phyloP scores from a whole-genome alignment of 2,329 filamentous ascomycete genomes.

The Verticillium albo-atrum region DNA sequence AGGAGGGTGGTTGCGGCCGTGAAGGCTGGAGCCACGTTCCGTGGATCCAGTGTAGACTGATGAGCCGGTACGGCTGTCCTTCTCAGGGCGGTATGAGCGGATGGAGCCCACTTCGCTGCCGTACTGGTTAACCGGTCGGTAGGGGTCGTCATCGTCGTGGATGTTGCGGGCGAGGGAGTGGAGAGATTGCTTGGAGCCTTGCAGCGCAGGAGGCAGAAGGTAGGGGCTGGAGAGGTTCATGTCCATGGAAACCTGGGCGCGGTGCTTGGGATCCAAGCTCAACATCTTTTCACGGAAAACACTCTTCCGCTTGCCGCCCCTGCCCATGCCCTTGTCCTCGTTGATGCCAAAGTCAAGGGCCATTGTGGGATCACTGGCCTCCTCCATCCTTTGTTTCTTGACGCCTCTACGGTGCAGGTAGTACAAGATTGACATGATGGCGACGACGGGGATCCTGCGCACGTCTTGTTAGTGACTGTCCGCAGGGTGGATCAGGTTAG shows the following conservation, averaged over 20 bases:
- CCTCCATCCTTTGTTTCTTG: conserved; percentile 68
- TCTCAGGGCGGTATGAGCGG: conserved; percentile 41
- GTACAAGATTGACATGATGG: conserved; percentile 62
- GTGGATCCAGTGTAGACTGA: conserved; percentile 41
- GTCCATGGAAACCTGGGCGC: conserved; percentile 62
- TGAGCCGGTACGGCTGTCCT: conserved; percentile 27
- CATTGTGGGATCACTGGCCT: conserved; percentile 80
- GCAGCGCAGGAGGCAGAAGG: conserved; percentile 78
- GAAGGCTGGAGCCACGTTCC: conserved; percentile 24
- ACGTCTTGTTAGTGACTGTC: conserved; percentile 12
- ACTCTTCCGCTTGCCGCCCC: conserved; percentile 40
- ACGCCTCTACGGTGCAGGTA: conserved; percentile 77
- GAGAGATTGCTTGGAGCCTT: conserved; percentile 79
- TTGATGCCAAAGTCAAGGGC: conserved; percentile 89
- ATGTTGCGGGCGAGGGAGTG: conserved; percentile 78
- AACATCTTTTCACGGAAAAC: conserved; percentile 46
- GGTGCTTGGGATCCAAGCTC: conserved; percentile 26
- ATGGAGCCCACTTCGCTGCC: conserved; percentile 52
- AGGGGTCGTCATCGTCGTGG: conserved; percentile 76
- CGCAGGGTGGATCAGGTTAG: not conserved
- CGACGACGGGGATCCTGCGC: conserved; percentile 68
- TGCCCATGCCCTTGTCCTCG: conserved; percentile 16
- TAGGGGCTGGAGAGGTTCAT: conserved; percentile 82
- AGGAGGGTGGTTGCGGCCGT: conserved; percentile 22
- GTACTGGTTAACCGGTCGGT: conserved; percentile 60